Evolutionary conservation across 768 basidiomycete genomes (phyloP), one percentile per base, ranked within the genome.

Genomic region (Boletus patriciae): DNA sequence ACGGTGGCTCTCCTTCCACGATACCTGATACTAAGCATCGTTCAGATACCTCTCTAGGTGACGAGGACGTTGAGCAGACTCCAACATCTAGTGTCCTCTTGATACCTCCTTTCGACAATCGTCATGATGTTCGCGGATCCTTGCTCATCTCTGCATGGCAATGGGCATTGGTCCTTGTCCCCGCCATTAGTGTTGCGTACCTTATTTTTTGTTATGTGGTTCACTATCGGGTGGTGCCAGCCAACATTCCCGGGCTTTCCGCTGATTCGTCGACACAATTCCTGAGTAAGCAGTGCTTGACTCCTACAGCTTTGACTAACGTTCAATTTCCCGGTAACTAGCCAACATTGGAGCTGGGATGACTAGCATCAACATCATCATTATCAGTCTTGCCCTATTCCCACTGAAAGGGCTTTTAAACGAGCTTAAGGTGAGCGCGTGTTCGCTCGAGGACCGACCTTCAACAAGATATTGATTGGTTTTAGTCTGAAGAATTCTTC

Each of bases 401-500:
- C 62, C 62, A 6, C 21, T 63, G 36, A 55, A 56, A 44, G 41
- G 44, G 10, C 44, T 63, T 34, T 23, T 63, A 12, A 53, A 2
- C 18, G 61, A 63, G 3, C 57, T 63, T 29, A 40, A 59, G 57
- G 62, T 56, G 10, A 46, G 47, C 10, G 19, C 9, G 16, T 33
- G 8, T 23, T n/a, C 5, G 3, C 16, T 33, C 29, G 6, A 15
- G 11, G n/a, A n/a, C n/a, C n/a, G n/a, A 16, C 9, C 7, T n/a
- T 33, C n/a, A n/a, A n/a, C 25, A 16, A 33, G 19, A 18, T 5
- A 43, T 33, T 54, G 10, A 59, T 34, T 10, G 2, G 18, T 47
- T 18, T 47, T 45, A 62, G 62, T 59, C 61, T 9, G 62, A 63
- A 47, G 62, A 63, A 47, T 62, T 59, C 47, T 62, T 63, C 34